Percentiles rank a stretch among this genome's conserved stretches.
Evolutionary conservation across 2,329 filamentous ascomycete species (phyloP).

Genomic region (Berkeleyomyces rouxiae): DNA sequence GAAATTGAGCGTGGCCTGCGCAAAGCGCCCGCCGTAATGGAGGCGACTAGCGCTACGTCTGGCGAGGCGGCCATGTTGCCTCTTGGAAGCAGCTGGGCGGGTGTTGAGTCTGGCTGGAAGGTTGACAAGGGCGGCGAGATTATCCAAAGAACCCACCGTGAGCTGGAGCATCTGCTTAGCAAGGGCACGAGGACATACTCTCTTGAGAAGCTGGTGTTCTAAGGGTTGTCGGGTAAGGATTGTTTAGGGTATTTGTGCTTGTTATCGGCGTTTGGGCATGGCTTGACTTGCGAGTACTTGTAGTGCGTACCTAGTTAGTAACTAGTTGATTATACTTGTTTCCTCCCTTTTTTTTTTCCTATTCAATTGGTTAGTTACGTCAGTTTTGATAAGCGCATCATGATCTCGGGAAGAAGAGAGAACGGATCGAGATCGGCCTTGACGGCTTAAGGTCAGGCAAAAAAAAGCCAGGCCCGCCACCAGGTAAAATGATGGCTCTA

Average conservation of each 20-base stretch:
- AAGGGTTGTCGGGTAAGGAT: neutral
- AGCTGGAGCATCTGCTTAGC: constrained; percentile 62
- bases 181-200: constrained; percentile 71
- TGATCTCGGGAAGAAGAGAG: no score
- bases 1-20: neutral
- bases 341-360: neutral
- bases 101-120: constrained; percentile 28
- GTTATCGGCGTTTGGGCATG: constrained; percentile 3
- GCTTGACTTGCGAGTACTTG: neutral
- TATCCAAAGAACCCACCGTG: constrained; percentile 48
- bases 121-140: constrained; percentile 54
- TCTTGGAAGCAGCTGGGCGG: constrained; percentile 40
- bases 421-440: no score
- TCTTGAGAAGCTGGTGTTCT: constrained; percentile 59
- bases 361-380: neutral
- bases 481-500: neutral
- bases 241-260: constrained; percentile 1
- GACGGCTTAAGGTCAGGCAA: no score
- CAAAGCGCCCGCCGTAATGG: neutral
- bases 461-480: no score
- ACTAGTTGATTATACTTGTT: neutral
- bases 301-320: neutral
- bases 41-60: neutral
- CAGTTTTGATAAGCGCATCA: no score
- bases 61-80: constrained; percentile 37